Base-by-base conservation (phyloP, 805 yeast species). In the Candida palmyrensis region DNA sequence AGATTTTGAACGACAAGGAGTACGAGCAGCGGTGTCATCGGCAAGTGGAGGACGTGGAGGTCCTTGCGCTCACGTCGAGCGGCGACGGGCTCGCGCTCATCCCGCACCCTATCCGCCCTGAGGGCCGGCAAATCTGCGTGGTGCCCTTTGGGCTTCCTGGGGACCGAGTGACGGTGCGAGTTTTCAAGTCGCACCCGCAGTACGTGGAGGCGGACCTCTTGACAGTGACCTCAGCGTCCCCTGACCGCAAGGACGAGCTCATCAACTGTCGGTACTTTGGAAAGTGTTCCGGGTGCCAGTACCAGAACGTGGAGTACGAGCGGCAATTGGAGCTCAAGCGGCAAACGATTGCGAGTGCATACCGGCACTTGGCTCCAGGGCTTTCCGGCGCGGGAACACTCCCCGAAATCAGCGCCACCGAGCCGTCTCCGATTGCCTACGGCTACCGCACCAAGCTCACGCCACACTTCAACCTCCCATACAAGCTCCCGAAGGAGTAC, bases 281-380 rank as follows among this genome's bases (percentile, higher is more conserved):
- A 10, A 76, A 77, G 42, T 89, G 97, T 55, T 85, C 95, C 1
- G 97, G 97, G 3, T 89, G 97, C 56, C 97, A 92, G 60, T 87
- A 79, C 53, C 97, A 92, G 54, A 77, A 77, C 55, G 62, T 88
- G 21, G 67, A 73, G 2, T 92, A 92, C 53, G 70, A 69, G 1
- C 68, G 78, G 26, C 97, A 90, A 59, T 65, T 92, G 33, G 61
- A 57, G 32, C 69, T 83, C 50, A 92, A 92, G 55, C 71, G 75
- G 40, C 62, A 75, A 18, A 88, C 94, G 2, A 82, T 92, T 18
- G 69, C 56, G 16, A 84, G 85, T 49, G 98, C 98, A 1, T 92
- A 77, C 60, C 72, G 74, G 39, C 82, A 70, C 53, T 80, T 86
- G 51, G 87, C 90, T 1, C 82, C 85, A 9, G 56, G 59, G 2